Percentiles rank a stretch among this genome's conserved stretches.
phyloP scores from a whole-genome alignment of 805 yeast species.

The Tetrapisispora fleetii region DNA sequence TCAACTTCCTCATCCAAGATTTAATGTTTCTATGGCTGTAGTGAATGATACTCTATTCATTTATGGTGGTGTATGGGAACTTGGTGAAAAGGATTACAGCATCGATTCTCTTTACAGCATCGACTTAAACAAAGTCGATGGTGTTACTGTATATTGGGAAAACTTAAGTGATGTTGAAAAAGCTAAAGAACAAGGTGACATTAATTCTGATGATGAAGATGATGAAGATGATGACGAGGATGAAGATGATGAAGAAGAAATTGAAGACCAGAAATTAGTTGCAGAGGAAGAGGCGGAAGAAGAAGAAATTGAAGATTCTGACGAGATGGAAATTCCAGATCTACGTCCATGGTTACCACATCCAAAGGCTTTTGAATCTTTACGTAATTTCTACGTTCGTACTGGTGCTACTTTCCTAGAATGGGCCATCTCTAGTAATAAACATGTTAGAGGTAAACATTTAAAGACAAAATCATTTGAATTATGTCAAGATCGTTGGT shows the following conservation, averaged over 20 bases:
- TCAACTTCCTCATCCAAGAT: constrained; percentile 77
- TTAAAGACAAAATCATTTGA: constrained; percentile 85
- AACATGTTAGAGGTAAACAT: constrained; percentile 81
- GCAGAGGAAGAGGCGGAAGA: constrained; percentile 49
- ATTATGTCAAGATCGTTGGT: constrained; percentile 88
- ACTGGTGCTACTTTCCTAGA: constrained; percentile 80
- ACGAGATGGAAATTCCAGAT: constrained; percentile 70
- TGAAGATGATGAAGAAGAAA: constrained; percentile 46
- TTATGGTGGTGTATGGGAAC: constrained; percentile 85
- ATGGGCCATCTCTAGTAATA: constrained; percentile 84
- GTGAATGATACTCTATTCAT: constrained; percentile 75
- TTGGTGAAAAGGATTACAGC: constrained; percentile 74
- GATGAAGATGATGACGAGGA: constrained; percentile 64
- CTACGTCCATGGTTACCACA: constrained; percentile 95
- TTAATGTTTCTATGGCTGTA: constrained; percentile 78
- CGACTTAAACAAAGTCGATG: constrained; percentile 80
- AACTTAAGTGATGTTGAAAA: constrained; percentile 48
- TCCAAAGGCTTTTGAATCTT: constrained; percentile 83
- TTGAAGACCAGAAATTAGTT: constrained; percentile 33
- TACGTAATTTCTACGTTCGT: constrained; percentile 76
- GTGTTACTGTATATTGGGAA: constrained; percentile 85
- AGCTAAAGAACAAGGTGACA: constrained; percentile 42
- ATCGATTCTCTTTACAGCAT: constrained; percentile 80
- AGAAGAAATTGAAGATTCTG: constrained; percentile 56
- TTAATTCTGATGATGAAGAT: constrained; percentile 52